Percentiles rank a stretch among this genome's conserved stretches.
Conservation (phyloP, 192 early-diverging fungal species). For the Podila epicladia region DNA sequence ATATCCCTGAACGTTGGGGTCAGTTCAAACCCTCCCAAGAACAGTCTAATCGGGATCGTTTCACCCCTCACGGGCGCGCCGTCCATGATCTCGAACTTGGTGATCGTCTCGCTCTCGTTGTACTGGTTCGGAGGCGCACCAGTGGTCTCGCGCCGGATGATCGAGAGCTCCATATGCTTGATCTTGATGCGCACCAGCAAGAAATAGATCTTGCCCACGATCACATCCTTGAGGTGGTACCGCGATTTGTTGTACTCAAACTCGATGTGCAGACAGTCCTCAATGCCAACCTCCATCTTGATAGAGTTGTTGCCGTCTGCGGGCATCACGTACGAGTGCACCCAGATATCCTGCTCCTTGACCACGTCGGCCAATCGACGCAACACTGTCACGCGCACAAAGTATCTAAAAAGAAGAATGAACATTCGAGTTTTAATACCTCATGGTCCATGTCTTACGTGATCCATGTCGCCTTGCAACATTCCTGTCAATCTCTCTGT, state of each 20-base stretch:
- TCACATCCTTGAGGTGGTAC: slow-evolving; percentile 98
- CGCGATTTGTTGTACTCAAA: slow-evolving; percentile 99
- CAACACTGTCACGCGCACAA: slow-evolving; percentile 93
- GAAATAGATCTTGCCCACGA: slow-evolving; percentile 99
- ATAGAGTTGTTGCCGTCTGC: slow-evolving; percentile 93
- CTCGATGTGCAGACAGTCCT: slow-evolving; percentile 99
- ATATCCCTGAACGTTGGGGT: slow-evolving; percentile 98
- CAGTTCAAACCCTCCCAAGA: slow-evolving; percentile 96
- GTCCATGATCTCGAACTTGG: slow-evolving; percentile 99
- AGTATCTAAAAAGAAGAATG: slow-evolving; percentile 69
- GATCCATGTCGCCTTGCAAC: background rate
- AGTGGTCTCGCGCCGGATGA: slow-evolving; percentile 97
- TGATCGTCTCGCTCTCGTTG: slow-evolving; percentile 99
- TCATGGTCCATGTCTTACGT: background rate
- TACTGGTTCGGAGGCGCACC: slow-evolving; percentile 98
- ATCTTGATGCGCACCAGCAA: slow-evolving; percentile 99
- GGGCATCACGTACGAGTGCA: slow-evolving; percentile 95
- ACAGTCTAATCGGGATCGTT: slow-evolving; percentile 97
- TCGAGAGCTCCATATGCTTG: slow-evolving; percentile 99
- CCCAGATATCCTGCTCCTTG: slow-evolving; percentile 97
- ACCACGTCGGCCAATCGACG: slow-evolving; percentile 89
- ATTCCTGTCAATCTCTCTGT: background rate
- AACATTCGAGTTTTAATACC: background rate
- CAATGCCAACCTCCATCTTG: slow-evolving; percentile 99
- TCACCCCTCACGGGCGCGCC: slow-evolving; percentile 98